These are phyloP conservation scores for Hsuehochloa calcarea DNA, from an alignment of 176 grass and related monocot species.

Conservation along the genomic window DNA sequence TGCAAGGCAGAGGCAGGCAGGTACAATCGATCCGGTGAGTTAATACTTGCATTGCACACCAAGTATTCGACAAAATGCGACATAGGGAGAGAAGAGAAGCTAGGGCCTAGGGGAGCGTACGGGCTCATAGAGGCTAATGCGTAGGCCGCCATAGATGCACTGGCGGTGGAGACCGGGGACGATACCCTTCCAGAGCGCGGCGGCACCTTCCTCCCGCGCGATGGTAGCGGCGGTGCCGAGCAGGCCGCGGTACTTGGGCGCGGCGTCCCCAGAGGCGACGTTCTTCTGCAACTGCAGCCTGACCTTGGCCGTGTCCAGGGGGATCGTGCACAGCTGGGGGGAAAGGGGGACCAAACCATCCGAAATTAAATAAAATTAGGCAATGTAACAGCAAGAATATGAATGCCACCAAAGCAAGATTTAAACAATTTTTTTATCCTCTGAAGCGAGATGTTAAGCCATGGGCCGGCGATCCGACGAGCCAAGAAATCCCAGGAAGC, in stretches of 20 bases:
- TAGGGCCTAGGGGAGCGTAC: background rate
- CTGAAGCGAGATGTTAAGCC: no score
- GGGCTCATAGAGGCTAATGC: conserved; percentile 84
- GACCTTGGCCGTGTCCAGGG: conserved; percentile 92
- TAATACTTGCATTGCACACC: background rate
- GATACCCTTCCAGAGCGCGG: conserved; percentile 92
- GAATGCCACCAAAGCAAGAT: background rate
- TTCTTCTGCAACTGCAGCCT: conserved; percentile 95
- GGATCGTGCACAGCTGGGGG: conserved; percentile 70
- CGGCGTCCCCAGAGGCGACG: background rate
- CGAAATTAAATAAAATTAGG: background rate
- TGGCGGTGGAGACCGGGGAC: conserved; percentile 83
- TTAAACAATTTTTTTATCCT: background rate
- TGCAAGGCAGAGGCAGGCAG: conserved; percentile 9
- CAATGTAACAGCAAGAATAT: background rate
- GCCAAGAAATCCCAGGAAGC: background rate
- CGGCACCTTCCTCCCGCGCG: conserved; percentile 67
- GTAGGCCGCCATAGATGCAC: conserved; percentile 86
- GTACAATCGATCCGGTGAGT: background rate
- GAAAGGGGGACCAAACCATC: background rate
- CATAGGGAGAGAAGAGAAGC: background rate
- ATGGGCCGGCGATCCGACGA: background rate
- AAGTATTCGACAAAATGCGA: background rate
- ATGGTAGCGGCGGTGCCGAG: conserved; percentile 87
- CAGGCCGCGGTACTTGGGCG: conserved; percentile 75